phyloP scores from a whole-genome alignment of 179 eudicot species.

The Carnegiea gigantea region DNA sequence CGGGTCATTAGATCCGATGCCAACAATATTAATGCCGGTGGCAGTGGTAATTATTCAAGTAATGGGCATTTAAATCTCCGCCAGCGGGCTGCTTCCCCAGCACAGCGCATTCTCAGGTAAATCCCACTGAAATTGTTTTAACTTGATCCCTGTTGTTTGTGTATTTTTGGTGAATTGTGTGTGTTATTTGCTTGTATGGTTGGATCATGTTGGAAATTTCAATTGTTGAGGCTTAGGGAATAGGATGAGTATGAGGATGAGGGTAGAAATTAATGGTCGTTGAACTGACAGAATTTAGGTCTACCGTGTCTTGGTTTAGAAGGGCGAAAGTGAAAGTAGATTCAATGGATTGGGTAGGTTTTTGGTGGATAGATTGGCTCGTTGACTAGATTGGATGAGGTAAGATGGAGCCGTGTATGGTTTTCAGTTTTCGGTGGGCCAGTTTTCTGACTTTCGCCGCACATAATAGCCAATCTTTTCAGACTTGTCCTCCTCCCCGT shows the following conservation, averaged over 20 bases:
- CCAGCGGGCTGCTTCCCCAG: conserved; percentile 63
- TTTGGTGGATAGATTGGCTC: not conserved
- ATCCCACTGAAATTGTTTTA: not conserved
- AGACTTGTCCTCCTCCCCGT: not conserved
- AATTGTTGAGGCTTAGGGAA: not conserved
- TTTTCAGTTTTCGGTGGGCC: conserved; percentile 8
- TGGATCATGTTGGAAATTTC: not conserved
- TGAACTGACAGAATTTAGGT: conserved; percentile 1
- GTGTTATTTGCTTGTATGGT: not conserved
- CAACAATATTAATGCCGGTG: conserved; percentile 9
- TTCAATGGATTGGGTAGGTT: conserved; percentile 9
- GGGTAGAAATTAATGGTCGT: not conserved
- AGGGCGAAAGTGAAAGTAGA: not conserved
- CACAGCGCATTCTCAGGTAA: conserved; percentile 74
- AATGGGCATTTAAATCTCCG: conserved; percentile 61
- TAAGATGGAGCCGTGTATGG: conserved; percentile 18
- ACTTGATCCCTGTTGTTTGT: not conserved
- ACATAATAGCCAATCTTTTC: not conserved
- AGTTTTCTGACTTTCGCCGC: conserved; percentile 22
- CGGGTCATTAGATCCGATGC: conserved; percentile 45
- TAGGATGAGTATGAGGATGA: not conserved
- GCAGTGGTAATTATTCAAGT: conserved; percentile 5
- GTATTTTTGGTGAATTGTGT: not conserved
- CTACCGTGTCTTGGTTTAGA: not conserved
- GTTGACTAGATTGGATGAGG: not conserved